These are phyloP conservation scores for Primulina huaijiensis DNA, from an alignment of 257 asterid genomes.

Conservation along the genomic window DNA sequence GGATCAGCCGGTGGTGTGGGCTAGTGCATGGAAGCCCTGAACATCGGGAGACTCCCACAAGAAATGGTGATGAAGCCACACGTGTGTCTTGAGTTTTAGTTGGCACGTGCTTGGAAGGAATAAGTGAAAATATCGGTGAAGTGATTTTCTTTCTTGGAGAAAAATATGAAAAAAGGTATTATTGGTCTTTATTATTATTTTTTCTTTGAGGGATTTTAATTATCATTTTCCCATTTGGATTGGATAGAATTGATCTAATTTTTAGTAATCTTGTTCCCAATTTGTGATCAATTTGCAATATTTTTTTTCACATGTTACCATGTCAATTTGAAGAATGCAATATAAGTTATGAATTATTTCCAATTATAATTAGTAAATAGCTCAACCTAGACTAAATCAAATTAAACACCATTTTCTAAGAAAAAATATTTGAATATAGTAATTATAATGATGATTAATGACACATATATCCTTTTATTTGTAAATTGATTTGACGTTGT, in stretches of 20 bases:
- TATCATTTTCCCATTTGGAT: slow-evolving; percentile 23
- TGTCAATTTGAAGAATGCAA: not conserved
- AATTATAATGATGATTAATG: slow-evolving; percentile 18
- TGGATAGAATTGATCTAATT: slow-evolving; percentile 42
- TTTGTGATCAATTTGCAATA: slow-evolving; percentile 24
- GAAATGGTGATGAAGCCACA: slow-evolving; percentile 27
- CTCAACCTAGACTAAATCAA: not conserved
- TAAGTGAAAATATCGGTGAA: slow-evolving; percentile 24
- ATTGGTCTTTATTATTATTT: slow-evolving; percentile 7
- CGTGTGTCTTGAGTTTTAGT: slow-evolving; percentile 26
- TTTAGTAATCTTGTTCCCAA: slow-evolving; percentile 27
- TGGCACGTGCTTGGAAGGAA: slow-evolving; percentile 39
- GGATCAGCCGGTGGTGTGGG: slow-evolving; percentile 99
- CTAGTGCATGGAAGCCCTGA: slow-evolving; percentile 94
- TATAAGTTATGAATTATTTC: not conserved
- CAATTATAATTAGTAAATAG: not conserved
- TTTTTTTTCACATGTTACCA: not conserved
- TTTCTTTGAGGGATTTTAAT: not conserved
- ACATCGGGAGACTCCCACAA: slow-evolving; percentile 26
- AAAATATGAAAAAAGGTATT: slow-evolving; percentile 29
- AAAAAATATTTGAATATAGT: not conserved
- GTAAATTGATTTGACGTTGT: slow-evolving; percentile 30
- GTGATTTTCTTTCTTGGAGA: slow-evolving; percentile 27
- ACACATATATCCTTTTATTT: slow-evolving; percentile 25
- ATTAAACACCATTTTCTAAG: not conserved